Conservation (phyloP, 441 rosid species). For the Adansonia rubrostipa region DNA sequence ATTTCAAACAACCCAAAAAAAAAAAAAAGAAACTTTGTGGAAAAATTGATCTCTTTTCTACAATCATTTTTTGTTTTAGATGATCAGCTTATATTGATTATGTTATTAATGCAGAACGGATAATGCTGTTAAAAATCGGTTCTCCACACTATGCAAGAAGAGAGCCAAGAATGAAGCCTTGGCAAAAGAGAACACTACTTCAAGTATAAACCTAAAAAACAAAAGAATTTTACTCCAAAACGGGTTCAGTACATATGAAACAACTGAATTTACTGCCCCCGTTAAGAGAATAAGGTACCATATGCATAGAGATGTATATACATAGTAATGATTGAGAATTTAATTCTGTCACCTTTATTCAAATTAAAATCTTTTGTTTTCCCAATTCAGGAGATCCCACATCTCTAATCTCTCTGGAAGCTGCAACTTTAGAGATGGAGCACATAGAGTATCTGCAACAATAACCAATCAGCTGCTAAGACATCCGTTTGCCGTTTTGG, state of each 20-base stretch:
- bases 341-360: background rate
- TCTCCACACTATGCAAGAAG: slow-evolving; percentile 93
- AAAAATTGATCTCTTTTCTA: background rate
- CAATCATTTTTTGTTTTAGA: background rate
- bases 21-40: background rate
- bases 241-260: slow-evolving; percentile 46
- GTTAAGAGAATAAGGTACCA: slow-evolving; percentile 70
- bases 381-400: slow-evolving; percentile 66
- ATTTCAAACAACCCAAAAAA: background rate
- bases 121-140: slow-evolving; percentile 96
- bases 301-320: background rate
- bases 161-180: slow-evolving; percentile 94
- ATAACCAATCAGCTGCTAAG: slow-evolving; percentile 52
- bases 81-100: background rate
- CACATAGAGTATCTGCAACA: slow-evolving; percentile 52
- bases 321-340: background rate
- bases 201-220: slow-evolving; percentile 62
- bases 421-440: slow-evolving; percentile 54
- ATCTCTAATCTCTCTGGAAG: slow-evolving; percentile 48
- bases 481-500: slow-evolving; percentile 66
- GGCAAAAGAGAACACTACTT: slow-evolving; percentile 69
- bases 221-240: slow-evolving; percentile 62
- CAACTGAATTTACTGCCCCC: slow-evolving; percentile 45
- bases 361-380: background rate
- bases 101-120: slow-evolving; percentile 69